A percentile compares a stretch with the other conserved stretches of the same genome.
Evolutionary conservation across 1,139 yeast species (phyloP).

Genomic region (Yamadazyma buinensis): DNA sequence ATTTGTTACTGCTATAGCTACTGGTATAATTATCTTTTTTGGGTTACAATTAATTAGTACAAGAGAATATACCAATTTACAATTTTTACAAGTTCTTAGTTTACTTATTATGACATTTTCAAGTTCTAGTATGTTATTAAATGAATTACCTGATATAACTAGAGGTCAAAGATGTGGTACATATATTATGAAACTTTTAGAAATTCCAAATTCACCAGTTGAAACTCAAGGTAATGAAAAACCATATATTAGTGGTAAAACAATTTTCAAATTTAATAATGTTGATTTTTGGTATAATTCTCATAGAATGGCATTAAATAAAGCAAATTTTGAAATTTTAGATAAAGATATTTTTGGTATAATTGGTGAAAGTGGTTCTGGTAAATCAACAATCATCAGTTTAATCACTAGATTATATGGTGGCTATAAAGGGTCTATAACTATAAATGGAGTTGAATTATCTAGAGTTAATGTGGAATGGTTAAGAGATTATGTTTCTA

Average conservation of each 20-base stretch:
- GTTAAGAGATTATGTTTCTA: constrained; percentile 50
- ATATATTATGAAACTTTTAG: constrained; percentile 45
- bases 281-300: constrained; percentile 49
- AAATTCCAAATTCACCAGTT: constrained; percentile 24
- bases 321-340: constrained; percentile 37
- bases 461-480: constrained; percentile 41
- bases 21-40: constrained; percentile 68
- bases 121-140: constrained; percentile 55
- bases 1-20: constrained; percentile 55
- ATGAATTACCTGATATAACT: constrained; percentile 70
- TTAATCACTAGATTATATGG: constrained; percentile 52
- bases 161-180: constrained; percentile 74
- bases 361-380: constrained; percentile 76
- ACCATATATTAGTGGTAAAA: constrained; percentile 13
- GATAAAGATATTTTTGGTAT: constrained; percentile 55
- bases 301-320: constrained; percentile 23
- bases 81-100: constrained; percentile 66
- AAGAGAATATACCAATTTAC: constrained; percentile 50
- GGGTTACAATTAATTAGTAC: constrained; percentile 67
- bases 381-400: constrained; percentile 66
- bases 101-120: constrained; percentile 70
- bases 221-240: constrained; percentile 26
- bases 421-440: constrained; percentile 28
- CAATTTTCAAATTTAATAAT: constrained; percentile 35
- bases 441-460: constrained; percentile 41